Evolutionary conservation across 441 rosid species (phyloP).

Genomic region (Erodium trifolium): DNA sequence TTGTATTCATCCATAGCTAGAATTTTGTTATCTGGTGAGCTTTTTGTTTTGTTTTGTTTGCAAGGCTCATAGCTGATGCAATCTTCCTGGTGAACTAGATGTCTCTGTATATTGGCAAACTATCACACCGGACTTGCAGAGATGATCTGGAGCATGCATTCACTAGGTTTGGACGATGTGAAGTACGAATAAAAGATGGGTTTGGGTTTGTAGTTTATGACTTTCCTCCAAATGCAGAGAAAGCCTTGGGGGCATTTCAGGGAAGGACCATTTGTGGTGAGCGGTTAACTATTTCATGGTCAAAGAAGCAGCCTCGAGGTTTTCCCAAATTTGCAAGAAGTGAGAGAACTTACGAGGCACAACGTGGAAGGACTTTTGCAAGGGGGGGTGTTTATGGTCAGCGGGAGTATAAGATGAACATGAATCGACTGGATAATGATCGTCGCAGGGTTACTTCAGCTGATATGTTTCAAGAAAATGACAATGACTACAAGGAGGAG

Average conservation of each 20-base stretch:
- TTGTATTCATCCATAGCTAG: no score
- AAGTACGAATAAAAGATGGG: constrained; percentile 36
- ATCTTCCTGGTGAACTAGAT: constrained; percentile 24
- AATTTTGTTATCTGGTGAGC: neutral
- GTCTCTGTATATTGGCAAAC: constrained; percentile 41
- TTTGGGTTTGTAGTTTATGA: constrained; percentile 48
- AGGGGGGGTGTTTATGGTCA: constrained; percentile 18
- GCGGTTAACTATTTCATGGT: constrained; percentile 40
- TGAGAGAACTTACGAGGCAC: constrained; percentile 18
- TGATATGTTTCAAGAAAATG: constrained; percentile 15
- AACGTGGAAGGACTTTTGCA: constrained; percentile 15
- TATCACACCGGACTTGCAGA: constrained; percentile 28
- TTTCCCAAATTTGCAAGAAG: constrained; percentile 21
- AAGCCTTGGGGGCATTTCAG: constrained; percentile 35
- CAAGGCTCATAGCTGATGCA: neutral
- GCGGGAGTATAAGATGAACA: constrained; percentile 15
- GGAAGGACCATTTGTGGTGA: constrained; percentile 36
- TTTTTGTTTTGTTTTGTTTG: neutral
- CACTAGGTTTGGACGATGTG: constrained; percentile 37
- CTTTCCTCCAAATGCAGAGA: constrained; percentile 37
- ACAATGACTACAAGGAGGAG: constrained; percentile 20
- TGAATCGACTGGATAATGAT: constrained; percentile 17
- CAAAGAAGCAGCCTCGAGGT: constrained; percentile 41
- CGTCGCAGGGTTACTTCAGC: constrained; percentile 17
- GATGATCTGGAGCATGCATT: constrained; percentile 38